Evolutionary conservation across 371 early-diverging fungal genomes (phyloP), one percentile per base, ranked within the genome.

Genomic region (Sporodiniella umbellata): DNA sequence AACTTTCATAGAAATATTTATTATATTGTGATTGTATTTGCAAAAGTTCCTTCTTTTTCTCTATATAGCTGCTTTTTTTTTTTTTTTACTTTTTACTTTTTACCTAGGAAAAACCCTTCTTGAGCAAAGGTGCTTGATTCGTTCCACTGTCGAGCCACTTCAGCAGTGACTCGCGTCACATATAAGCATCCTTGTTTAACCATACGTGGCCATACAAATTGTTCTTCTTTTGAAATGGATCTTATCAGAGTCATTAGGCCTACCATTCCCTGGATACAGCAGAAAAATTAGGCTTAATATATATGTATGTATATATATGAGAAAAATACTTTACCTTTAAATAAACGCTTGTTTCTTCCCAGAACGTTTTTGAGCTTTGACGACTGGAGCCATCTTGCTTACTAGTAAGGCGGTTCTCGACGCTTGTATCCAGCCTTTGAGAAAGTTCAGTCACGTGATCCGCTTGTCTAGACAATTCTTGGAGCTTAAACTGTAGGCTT

Each of bases 101-200:
- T 46, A 0, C 62, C 66, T 14, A 66, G 42, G 38, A 56, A 55
- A 30, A 61, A 66, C 0, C 68, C 70, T 33, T 74, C 66, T 33
- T 70, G 58, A 15, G 62, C 68, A 62, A 71, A 70, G 2, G 60
- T 59, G 17, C 69, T 68, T 15, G 48, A 43, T 22, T 48, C 59
- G 47, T 72, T 75, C 75, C 75, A 75, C 28, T 65, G 23, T 37
- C 64, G 66, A n/a, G 76, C 76, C 28, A 75, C 72, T 45, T 75
- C 76, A 8, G 76, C 66, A 2, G 76, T 72, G 31, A 75, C 68
- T n/a, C 76, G 50, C 1, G 76, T 75, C 8, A 75, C 68, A 47
- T 75, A 69, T 7, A 70, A 40, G 52, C 70, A 72, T 1, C 72
- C 72, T 51, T 75, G 76, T 40, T 70, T 72, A 21, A 75, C 59